A percentile compares a stretch with the other conserved stretches of the same genome.
Evolutionary conservation across 306 rosid genomes (phyloP).

Genomic region (Dryas alaskensis): DNA sequence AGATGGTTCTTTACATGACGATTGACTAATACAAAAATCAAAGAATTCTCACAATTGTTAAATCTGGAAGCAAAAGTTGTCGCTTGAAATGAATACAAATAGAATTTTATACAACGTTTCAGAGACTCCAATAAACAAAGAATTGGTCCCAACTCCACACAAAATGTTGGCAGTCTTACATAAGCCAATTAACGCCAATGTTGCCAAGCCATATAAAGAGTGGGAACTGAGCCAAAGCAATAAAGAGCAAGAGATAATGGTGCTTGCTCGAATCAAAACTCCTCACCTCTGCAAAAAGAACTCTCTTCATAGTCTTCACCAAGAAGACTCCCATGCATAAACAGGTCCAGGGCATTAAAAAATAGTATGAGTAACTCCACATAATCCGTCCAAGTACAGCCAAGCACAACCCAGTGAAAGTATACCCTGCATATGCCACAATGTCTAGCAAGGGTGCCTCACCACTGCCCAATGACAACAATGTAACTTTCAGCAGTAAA

Average conservation of each 20-base stretch:
- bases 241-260: conserved; percentile 88
- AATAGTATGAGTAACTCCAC: conserved; percentile 63
- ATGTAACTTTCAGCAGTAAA: conserved; percentile 59
- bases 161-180: conserved; percentile 30
- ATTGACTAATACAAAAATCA: no score
- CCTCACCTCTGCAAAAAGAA: conserved; percentile 86
- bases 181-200: conserved; percentile 80
- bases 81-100: no score
- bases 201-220: conserved; percentile 93
- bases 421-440: conserved; percentile 80
- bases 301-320: conserved; percentile 96
- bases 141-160: no score
- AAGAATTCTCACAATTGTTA: no score
- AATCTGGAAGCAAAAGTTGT: no score
- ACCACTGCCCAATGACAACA: conserved; percentile 78
- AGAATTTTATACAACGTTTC: no score
- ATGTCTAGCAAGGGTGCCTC: conserved; percentile 87
- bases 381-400: conserved; percentile 73
- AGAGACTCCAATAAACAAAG: no score
- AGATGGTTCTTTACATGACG: no score
- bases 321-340: conserved; percentile 90
- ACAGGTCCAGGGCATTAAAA: conserved; percentile 89
- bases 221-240: conserved; percentile 90
- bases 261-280: conserved; percentile 85
- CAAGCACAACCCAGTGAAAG: conserved; percentile 79